A percentile compares a stretch with the other conserved stretches of the same genome.
Evolutionary conservation across 2,329 filamentous ascomycete species (phyloP).

Genomic region (Nothophaeocryptopus gaeumannii): DNA sequence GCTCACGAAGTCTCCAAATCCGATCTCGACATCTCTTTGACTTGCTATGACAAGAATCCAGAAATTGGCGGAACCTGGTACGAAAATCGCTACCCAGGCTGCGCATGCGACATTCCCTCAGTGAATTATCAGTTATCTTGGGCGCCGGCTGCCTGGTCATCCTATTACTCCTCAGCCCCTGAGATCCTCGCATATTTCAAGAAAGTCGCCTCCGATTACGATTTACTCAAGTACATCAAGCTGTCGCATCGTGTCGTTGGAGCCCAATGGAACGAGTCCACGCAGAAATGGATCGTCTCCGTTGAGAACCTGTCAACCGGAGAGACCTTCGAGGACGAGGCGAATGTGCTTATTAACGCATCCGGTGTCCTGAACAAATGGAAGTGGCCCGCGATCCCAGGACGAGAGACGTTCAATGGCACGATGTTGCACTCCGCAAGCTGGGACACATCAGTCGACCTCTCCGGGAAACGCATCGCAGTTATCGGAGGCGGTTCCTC

Average conservation of each 20-base stretch:
- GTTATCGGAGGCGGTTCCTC: conserved; percentile 46
- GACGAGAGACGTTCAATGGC: conserved; percentile 46
- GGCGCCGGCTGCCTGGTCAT: conserved; percentile 16
- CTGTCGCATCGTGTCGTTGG: conserved; percentile 49
- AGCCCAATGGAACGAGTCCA: conserved; percentile 49
- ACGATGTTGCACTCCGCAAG: conserved; percentile 42
- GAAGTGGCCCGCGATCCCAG: conserved; percentile 38
- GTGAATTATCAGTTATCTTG: conserved; percentile 20
- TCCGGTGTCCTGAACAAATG: conserved; percentile 39
- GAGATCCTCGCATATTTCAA: conserved; percentile 36
- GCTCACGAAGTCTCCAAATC: conserved; percentile 10
- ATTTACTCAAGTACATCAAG: conserved; percentile 42
- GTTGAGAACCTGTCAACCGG: conserved; percentile 28
- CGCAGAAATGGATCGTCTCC: conserved; percentile 51
- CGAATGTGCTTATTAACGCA: conserved; percentile 44
- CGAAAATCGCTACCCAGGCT: conserved; percentile 19
- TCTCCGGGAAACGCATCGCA: conserved; percentile 40
- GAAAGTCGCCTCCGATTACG: conserved; percentile 10
- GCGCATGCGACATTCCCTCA: conserved; percentile 19
- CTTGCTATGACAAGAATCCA: conserved; percentile 16
- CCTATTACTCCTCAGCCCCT: conserved; percentile 11
- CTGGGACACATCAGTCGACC: conserved; percentile 47
- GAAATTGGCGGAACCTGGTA: conserved; percentile 20
- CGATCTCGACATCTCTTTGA: conserved; percentile 9
- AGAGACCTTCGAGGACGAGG: conserved; percentile 35